Percentiles rank a stretch among this genome's conserved stretches.
These are phyloP conservation scores for Trichoderma hamatum DNA, from an alignment of 2,329 filamentous ascomycete species.

Conservation along the genomic window DNA sequence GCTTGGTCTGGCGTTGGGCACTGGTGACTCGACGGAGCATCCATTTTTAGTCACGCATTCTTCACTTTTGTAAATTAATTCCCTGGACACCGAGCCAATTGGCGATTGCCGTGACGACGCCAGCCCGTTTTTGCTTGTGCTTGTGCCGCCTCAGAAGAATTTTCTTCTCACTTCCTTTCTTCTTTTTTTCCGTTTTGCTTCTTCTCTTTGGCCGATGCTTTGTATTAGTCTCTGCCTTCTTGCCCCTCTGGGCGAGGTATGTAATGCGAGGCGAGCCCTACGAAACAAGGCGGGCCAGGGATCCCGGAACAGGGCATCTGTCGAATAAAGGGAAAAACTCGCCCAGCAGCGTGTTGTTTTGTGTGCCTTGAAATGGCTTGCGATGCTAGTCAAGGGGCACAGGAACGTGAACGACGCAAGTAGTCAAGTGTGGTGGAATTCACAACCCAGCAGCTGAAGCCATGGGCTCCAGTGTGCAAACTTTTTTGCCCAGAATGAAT, in stretches of 20 bases:
- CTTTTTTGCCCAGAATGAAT: not conserved
- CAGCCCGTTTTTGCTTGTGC: not conserved
- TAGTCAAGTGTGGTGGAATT: constrained; percentile 22
- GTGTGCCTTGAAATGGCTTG: constrained; percentile 24
- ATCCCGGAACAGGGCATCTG: constrained; percentile 4
- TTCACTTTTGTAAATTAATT: constrained; percentile 3
- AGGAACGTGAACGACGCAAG: constrained; percentile 26
- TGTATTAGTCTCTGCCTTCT: not conserved
- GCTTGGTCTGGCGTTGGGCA: constrained; percentile 20
- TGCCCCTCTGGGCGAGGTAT: not conserved
- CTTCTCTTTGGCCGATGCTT: too few relatives aligned
- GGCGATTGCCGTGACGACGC: constrained; percentile 6
- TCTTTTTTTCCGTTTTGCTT: not conserved
- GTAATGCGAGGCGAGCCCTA: not conserved
- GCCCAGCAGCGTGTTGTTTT: not conserved
- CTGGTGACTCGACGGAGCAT: constrained; percentile 21
- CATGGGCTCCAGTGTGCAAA: constrained; percentile 17
- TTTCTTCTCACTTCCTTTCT: not conserved
- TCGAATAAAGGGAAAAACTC: not conserved
- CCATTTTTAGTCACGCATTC: constrained; percentile 19
- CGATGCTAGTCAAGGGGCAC: constrained; percentile 26
- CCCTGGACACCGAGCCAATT: constrained; percentile 22
- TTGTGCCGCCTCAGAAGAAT: not conserved
- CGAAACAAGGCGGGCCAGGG: constrained; percentile 3
- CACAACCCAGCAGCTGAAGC: not conserved